Percentiles rank a stretch among this genome's conserved stretches.
phyloP scores from a whole-genome alignment of 495 filamentous ascomycete species.

The Pseudevernia furfuracea region DNA sequence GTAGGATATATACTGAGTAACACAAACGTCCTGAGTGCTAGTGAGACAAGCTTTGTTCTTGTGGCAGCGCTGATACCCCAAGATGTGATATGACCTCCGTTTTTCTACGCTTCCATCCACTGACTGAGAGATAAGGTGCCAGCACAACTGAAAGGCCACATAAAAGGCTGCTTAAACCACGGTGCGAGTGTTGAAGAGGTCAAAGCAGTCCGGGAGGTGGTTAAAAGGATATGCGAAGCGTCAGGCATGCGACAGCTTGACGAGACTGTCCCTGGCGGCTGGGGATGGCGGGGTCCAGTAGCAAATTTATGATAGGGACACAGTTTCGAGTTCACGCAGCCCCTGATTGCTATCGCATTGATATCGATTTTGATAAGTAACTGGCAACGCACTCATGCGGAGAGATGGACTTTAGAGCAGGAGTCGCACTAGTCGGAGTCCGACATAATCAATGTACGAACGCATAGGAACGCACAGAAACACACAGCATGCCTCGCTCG shows the following conservation, averaged over 20 bases:
- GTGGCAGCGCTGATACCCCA: conserved; percentile 51
- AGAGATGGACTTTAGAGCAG: background rate
- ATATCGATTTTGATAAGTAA: background rate
- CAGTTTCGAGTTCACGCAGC: conserved; percentile 23
- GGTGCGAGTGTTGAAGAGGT: conserved; percentile 47
- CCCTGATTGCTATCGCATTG: conserved; percentile 28
- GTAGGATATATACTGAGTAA: conserved; percentile 46
- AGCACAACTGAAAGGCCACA: conserved; percentile 49
- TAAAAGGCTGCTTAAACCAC: conserved; percentile 46
- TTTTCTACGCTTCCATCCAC: conserved; percentile 2
- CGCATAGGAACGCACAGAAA: background rate
- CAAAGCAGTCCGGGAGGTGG: conserved; percentile 42
- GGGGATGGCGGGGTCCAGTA: conserved; percentile 35
- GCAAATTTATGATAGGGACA: conserved; percentile 21
- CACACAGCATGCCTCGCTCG: background rate
- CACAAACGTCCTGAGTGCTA: conserved; percentile 36
- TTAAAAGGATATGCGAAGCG: conserved; percentile 42
- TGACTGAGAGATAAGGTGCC: conserved; percentile 35
- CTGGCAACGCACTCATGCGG: background rate
- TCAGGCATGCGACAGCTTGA: conserved; percentile 41
- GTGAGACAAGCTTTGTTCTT: conserved; percentile 47
- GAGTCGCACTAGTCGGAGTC: background rate
- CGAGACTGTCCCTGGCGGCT: conserved; percentile 28
- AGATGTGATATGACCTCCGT: conserved; percentile 34
- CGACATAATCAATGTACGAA: background rate